These are phyloP conservation scores for Punctularia strigosozonata DNA, from an alignment of 768 basidiomycete species.

Conservation along the genomic window DNA sequence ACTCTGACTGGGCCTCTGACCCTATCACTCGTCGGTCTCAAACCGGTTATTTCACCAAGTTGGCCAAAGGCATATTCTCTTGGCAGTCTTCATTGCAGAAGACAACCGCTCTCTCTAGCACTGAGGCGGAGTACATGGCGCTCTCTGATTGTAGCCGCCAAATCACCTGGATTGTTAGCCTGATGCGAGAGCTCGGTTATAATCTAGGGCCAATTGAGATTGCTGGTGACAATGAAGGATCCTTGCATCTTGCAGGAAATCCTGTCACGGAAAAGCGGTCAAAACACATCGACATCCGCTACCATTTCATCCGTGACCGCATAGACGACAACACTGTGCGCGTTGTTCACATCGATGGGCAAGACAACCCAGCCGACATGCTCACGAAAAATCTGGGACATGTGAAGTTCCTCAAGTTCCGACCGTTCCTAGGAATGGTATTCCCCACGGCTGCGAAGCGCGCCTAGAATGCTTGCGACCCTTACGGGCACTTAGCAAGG, in stretches of 20 bases:
- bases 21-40: slow-evolving; percentile 8
- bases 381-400: slow-evolving; percentile 14
- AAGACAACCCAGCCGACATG: too few species aligned
- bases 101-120: slow-evolving; percentile 17
- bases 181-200: slow-evolving; percentile 11
- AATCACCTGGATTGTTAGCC: slow-evolving; percentile 14
- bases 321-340: too few species aligned
- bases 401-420: too few species aligned
- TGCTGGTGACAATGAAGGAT: not conserved
- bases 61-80: slow-evolving; percentile 11
- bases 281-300: slow-evolving; percentile 24
- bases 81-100: slow-evolving; percentile 18
- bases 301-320: slow-evolving; percentile 19
- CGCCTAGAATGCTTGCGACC: too few species aligned
- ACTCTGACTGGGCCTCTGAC: slow-evolving; percentile 8
- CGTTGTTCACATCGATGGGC: too few species aligned
- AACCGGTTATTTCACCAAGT: slow-evolving; percentile 13
- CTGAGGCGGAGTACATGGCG: slow-evolving; percentile 24
- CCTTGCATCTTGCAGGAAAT: not conserved
- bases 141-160: slow-evolving; percentile 15
- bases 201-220: not conserved
- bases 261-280: slow-evolving; percentile 15
- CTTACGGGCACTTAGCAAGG: too few species aligned
- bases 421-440: too few species aligned
- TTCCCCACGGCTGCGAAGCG: too few species aligned